A percentile compares a stretch with the other conserved stretches of the same genome.
Conservation (phyloP, 1,284 basidiomycete species). For the Ceratobasidium sp. region DNA sequence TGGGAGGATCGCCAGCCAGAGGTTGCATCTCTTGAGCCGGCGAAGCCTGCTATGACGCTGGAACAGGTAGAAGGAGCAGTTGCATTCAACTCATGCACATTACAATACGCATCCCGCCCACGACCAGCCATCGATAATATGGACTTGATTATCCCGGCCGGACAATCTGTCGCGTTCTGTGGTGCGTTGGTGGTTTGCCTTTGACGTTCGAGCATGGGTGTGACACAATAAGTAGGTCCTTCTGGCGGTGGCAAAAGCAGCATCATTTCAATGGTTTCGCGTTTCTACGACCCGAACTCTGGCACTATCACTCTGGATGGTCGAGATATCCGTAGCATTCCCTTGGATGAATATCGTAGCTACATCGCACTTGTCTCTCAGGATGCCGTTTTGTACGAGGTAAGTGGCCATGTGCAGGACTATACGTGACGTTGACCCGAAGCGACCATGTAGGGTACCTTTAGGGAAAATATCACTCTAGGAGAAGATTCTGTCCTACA, state of each 20-base stretch:
- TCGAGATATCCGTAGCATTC: constrained; percentile 54
- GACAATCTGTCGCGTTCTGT: constrained; percentile 53
- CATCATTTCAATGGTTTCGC: constrained; percentile 56
- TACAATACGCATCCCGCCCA: constrained; percentile 53
- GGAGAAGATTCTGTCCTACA: constrained; percentile 54
- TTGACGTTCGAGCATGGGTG: background rate
- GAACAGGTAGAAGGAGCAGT: constrained; percentile 35
- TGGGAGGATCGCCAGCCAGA: constrained; percentile 53
- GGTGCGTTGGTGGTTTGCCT: constrained; percentile 46
- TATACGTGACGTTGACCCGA: background rate
- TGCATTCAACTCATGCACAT: constrained; percentile 49
- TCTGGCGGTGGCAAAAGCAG: constrained; percentile 50
- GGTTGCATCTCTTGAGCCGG: constrained; percentile 29
- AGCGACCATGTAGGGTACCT: constrained; percentile 49
- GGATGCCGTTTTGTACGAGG: constrained; percentile 58
- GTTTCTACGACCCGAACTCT: constrained; percentile 57
- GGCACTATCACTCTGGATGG: constrained; percentile 57
- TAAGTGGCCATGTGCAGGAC: background rate
- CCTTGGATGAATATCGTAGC: constrained; percentile 53
- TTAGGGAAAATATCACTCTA: constrained; percentile 52
- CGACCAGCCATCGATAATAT: constrained; percentile 50
- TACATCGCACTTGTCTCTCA: constrained; percentile 60
- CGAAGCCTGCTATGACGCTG: background rate
- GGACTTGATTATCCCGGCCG: constrained; percentile 50
- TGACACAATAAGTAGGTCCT: constrained; percentile 49